These are phyloP conservation scores for Oidium heveae DNA, from an alignment of 2,329 filamentous ascomycete genomes.

Conservation along the genomic window DNA sequence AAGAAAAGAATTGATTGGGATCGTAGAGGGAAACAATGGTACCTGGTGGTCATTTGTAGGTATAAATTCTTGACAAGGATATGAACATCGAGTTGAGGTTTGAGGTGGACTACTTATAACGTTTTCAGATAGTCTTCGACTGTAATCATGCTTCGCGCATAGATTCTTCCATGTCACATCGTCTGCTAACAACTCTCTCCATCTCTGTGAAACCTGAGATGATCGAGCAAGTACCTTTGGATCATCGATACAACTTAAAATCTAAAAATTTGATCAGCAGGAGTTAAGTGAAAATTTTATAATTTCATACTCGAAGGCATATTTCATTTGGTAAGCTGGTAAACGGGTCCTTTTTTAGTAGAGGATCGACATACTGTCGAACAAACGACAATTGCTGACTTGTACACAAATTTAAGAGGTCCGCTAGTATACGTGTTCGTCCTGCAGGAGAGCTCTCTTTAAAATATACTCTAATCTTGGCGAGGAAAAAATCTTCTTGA, in stretches of 20 bases:
- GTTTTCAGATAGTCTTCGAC: slow-evolving; percentile 24
- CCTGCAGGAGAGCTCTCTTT: slow-evolving; percentile 50
- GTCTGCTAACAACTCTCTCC: slow-evolving; percentile 80
- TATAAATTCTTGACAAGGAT: slow-evolving; percentile 7
- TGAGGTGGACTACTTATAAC: slow-evolving; percentile 9
- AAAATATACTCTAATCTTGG: slow-evolving; percentile 60
- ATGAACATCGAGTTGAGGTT: slow-evolving; percentile 2
- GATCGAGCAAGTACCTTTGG: slow-evolving; percentile 79
- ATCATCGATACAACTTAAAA: slow-evolving; percentile 91
- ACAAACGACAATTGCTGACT: slow-evolving; percentile 91
- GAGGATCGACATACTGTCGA: slow-evolving; percentile 79
- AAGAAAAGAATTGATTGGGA: slow-evolving; percentile 15
- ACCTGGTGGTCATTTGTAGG: slow-evolving; percentile 6
- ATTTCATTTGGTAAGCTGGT: slow-evolving; percentile 77
- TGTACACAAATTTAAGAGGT: slow-evolving; percentile 80
- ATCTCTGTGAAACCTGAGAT: slow-evolving; percentile 85
- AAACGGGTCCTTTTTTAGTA: slow-evolving; percentile 91
- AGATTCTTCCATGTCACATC: slow-evolving; percentile 97
- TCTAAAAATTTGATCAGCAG: slow-evolving; percentile 22
- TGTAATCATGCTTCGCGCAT: slow-evolving; percentile 87
- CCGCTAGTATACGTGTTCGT: slow-evolving; percentile 58
- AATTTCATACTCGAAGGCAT: slow-evolving; percentile 48
- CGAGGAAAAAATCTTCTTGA: slow-evolving; percentile 59
- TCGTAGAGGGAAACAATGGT: slow-evolving; percentile 22
- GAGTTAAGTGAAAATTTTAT: background rate